Base-by-base conservation (phyloP, 2,329 filamentous ascomycete genomes). In the Fusarium luffae region DNA sequence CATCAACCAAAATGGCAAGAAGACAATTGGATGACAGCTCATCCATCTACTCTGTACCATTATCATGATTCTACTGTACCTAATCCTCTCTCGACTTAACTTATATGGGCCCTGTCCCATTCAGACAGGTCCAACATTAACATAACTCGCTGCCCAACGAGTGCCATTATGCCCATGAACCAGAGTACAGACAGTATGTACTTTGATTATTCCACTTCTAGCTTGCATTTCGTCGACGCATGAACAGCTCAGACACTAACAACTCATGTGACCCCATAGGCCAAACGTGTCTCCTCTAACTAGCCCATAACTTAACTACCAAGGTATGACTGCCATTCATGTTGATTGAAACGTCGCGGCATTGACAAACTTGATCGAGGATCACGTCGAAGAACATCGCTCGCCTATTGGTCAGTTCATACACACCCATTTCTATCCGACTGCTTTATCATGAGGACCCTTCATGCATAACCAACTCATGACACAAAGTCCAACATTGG, bases 181-280 rank as follows among this genome's bases (percentile, higher is more conserved):
- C 41, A 16, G 11, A 16, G 41, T 51, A 51, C 32, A 40, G n/a
- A n/a, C n/a, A n/a, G n/a, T n/a, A n/a, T n/a, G 28, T 27, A 37
- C 23, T 34, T 11, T 42, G 42, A 48, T 34, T 43, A 59, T 52
- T 42, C 46, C 55, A 51, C 59, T 23, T 57, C 52, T 43, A 64
- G 48, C 50, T 46, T 54, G 47, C 48, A 55, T 63, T 42, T 54
- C 46, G 37, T 67, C 67, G 64, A 63, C 58, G 71, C 71, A 74
- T 74, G 52, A 67, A 74, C 58, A 59, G 54, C 52, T 57, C 48
- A 72, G 69, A 71, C 65, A 55, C 61, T 64, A 63, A 64, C 51
- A 69, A 54, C 62, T 59, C 66, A 46, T 58, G 48, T 65, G 65
- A 69, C 70, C 56, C 60, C 60, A 44, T 34, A 16, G 41, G 37